Conservation (phyloP, 2,329 filamentous ascomycete species). For the Thelonectria rubi region DNA sequence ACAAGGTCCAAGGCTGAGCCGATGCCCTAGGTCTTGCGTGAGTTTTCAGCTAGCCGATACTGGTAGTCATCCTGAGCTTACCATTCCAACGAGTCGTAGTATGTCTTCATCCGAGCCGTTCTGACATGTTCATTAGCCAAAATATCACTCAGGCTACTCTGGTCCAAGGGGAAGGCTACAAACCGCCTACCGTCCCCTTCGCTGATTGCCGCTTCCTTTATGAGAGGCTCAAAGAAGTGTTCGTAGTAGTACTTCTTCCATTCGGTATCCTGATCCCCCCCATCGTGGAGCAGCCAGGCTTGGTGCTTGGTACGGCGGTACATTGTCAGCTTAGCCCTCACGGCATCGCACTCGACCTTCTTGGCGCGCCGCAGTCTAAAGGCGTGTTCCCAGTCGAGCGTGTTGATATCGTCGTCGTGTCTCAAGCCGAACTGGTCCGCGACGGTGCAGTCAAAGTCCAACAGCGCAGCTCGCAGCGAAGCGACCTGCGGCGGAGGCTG, state of each 20-base stretch:
- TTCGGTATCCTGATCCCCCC: not conserved
- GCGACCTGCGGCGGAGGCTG: conserved; percentile 25
- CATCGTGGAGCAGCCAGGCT: conserved; percentile 1
- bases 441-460: conserved; percentile 31
- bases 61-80: not conserved
- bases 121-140: conserved; percentile 10
- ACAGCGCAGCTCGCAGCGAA: conserved; percentile 21
- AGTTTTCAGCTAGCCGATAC: not conserved
- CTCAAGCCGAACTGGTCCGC: conserved; percentile 19
- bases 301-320: conserved; percentile 15
- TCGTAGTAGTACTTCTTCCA: conserved; percentile 16
- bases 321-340: conserved; percentile 14
- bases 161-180: not conserved
- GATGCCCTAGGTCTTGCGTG: not conserved
- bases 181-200: conserved; percentile 20
- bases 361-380: conserved; percentile 16
- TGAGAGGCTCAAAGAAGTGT: conserved; percentile 10
- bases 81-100: conserved; percentile 23
- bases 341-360: conserved; percentile 11
- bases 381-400: conserved; percentile 17
- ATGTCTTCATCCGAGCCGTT: conserved; percentile 15
- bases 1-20: conserved; percentile 21
- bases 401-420: conserved; percentile 15
- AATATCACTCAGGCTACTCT: not conserved
- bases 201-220: not conserved